Base-by-base conservation (phyloP, 331 rosid genomes). In the Telfairia occidentalis region DNA sequence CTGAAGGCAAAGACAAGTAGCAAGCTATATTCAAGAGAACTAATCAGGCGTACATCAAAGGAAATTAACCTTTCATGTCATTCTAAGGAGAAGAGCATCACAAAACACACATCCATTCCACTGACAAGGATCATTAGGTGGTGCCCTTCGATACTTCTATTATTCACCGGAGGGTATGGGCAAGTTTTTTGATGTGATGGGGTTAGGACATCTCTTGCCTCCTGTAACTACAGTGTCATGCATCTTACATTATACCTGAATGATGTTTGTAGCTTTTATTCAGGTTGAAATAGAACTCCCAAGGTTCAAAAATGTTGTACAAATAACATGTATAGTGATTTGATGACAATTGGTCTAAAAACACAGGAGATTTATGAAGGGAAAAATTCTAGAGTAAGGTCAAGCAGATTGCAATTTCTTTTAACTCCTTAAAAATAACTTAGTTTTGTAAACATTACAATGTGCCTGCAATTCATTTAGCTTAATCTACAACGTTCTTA, bases 161-260 rank as follows among this genome's bases (percentile, higher is more conserved):
- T 46, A 32, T 71, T 46, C 59, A 71, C 42, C 60, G 48, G 29
- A 71, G 75, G 75, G 52, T 53, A 42, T 70, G 75, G 58, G 57
- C 57, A 70, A 70, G 74, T 45, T 45, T 70, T 45, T 70, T 37
- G 45, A 69, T 45, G 40, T 69, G 52, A 43, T 43, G 57, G 35
- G 24, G 45, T 65, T 65, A 21, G 48, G 46, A 50, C 32, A 65
- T 37, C 50, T 38, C 72, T 65, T 37, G 50, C 72, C 72, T 65
- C 50, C 29, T 11, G 72, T 65, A 65, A 65, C 72, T 65, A 65
- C 32, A 37, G 32, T 67, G 54, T 67, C 73, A 21, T 42, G 73
- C 54, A 67, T 67, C 53, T 67, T 67, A 67, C 54, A 40, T 42
- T 29, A 67, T 16, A 42, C 73, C 73, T 40, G 72, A 37, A 38